A percentile compares a stretch with the other conserved stretches of the same genome.
These are phyloP conservation scores for Syzygium oleosum DNA, from an alignment of 345 rosid genomes.

Conservation along the genomic window DNA sequence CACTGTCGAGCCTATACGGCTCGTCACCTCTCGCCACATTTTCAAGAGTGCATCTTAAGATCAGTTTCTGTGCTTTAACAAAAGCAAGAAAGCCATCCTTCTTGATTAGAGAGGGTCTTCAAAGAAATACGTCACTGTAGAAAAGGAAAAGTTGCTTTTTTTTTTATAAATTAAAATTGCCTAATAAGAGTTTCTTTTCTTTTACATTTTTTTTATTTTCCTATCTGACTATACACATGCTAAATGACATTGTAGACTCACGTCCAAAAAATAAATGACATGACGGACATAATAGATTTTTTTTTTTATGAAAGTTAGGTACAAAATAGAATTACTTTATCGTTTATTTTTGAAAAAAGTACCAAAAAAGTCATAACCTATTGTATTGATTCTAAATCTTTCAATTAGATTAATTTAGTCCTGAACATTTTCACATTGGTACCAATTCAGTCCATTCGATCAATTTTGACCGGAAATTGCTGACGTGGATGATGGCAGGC, in stretches of 20 bases:
- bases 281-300: not conserved
- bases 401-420: too few relatives aligned
- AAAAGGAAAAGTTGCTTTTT: not conserved
- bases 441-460: too few relatives aligned
- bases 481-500: too few relatives aligned
- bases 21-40: not conserved
- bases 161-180: not conserved
- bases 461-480: too few relatives aligned
- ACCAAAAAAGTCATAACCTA: too few relatives aligned
- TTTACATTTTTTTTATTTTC: not conserved
- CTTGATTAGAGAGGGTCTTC: not conserved
- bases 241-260: not conserved
- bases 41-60: too few relatives aligned
- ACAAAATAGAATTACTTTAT: not conserved
- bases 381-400: too few relatives aligned
- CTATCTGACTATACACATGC: not conserved
- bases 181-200: not conserved
- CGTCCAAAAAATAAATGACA: not conserved
- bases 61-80: too few relatives aligned
- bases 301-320: not conserved
- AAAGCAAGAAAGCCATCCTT: not conserved
- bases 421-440: too few relatives aligned
- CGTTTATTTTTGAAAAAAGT: not conserved
- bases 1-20: not conserved
- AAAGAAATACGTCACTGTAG: not conserved